Evolutionary conservation across 1,139 yeast species (phyloP).

Genomic region (Hyphopichia burtonii): DNA sequence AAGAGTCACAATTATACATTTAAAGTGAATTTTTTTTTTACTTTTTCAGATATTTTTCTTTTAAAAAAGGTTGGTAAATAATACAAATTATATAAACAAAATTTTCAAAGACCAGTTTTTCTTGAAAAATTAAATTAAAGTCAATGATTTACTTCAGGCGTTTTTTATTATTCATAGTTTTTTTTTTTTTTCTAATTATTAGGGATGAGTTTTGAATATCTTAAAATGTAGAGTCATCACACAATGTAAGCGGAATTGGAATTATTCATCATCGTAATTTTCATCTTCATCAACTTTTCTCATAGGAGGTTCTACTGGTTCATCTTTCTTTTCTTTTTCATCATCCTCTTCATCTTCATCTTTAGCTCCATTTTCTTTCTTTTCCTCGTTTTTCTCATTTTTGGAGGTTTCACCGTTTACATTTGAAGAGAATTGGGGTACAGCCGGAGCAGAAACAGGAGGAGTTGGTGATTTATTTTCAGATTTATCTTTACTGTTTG

Average conservation of each 20-base stretch:
- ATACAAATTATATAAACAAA: neutral
- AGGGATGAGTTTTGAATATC: neutral
- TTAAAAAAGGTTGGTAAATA: neutral
- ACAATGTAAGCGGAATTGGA: too few relatives aligned
- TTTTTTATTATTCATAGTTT: neutral
- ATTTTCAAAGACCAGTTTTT: too few relatives aligned
- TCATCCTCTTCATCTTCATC: conserved; percentile 40
- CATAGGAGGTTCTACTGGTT: conserved; percentile 62
- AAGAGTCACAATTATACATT: neutral
- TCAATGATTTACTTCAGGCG: too few relatives aligned
- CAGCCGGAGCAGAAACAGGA: conserved; percentile 11
- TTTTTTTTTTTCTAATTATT: neutral
- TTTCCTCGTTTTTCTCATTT: conserved; percentile 19
- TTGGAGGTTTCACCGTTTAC: conserved; percentile 17
- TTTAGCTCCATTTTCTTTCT: conserved; percentile 3
- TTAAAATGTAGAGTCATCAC: too few relatives aligned
- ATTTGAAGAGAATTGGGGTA: conserved; percentile 23
- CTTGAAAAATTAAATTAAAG: too few relatives aligned
- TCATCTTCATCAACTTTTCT: conserved; percentile 82
- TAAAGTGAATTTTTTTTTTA: neutral
- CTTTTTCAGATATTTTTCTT: neutral
- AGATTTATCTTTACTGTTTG: conserved; percentile 25
- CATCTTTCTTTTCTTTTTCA: conserved; percentile 35
- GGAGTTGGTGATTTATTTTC: conserved; percentile 17
- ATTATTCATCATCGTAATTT: conserved; percentile 71